Conservation (phyloP, 768 basidiomycete species). For the Termitomyces sp. region DNA sequence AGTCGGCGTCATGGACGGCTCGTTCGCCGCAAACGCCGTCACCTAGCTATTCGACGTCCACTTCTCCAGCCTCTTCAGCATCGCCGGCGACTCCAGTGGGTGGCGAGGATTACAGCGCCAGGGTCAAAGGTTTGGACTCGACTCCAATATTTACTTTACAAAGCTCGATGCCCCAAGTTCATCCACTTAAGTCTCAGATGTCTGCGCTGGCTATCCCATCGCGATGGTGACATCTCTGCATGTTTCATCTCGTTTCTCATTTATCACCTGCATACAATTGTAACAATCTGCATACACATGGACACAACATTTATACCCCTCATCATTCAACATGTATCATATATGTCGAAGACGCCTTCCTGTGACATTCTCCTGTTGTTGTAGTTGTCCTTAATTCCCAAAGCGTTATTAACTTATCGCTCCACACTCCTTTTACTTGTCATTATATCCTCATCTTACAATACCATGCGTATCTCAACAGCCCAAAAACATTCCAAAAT, state of each 20-base stretch:
- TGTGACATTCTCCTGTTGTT: slow-evolving; percentile 7
- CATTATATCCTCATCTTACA: not conserved
- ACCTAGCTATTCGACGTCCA: slow-evolving; percentile 46
- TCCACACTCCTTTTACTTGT: not conserved
- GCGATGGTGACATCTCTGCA: slow-evolving; percentile 47
- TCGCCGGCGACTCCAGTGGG: slow-evolving; percentile 59
- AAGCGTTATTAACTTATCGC: slow-evolving; percentile 10
- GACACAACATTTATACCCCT: slow-evolving; percentile 13
- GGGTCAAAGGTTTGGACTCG: slow-evolving; percentile 42
- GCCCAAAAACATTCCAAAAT: slow-evolving; percentile 1
- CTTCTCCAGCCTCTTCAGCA: slow-evolving; percentile 59
- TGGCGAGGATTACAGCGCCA: slow-evolving; percentile 46
- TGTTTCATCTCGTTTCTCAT: slow-evolving; percentile 19
- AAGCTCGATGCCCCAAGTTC: slow-evolving; percentile 27
- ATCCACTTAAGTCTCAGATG: slow-evolving; percentile 57
- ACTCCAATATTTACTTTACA: slow-evolving; percentile 37
- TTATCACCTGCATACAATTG: slow-evolving; percentile 16
- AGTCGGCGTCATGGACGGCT: slow-evolving; percentile 28
- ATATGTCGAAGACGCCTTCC: slow-evolving; percentile 4
- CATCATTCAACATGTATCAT: slow-evolving; percentile 9
- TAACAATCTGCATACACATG: slow-evolving; percentile 13
- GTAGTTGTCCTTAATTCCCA: not conserved
- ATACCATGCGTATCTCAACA: slow-evolving; percentile 1
- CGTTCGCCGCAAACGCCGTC: slow-evolving; percentile 54
- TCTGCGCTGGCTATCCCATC: slow-evolving; percentile 63